phyloP scores from a whole-genome alignment of 2,329 filamentous ascomycete genomes.

The Elsinoe australis region DNA sequence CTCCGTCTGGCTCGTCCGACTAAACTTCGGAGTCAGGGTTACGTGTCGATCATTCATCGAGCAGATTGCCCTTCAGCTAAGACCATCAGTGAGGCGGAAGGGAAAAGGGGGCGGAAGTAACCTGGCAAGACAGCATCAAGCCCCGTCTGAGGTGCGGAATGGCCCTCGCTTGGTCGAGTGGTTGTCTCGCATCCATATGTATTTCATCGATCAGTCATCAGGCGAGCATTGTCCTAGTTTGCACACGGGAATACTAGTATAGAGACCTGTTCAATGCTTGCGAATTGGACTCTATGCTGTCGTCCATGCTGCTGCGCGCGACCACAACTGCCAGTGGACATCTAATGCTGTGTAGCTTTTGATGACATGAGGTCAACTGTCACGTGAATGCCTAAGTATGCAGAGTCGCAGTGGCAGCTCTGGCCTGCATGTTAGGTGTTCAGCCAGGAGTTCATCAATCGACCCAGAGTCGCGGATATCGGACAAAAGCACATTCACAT shows the following conservation, averaged over 20 bases:
- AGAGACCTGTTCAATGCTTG: too few species aligned
- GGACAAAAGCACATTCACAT: neutral
- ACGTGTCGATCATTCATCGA: conserved; percentile 1
- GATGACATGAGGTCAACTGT: conserved; percentile 1
- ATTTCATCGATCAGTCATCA: too few species aligned
- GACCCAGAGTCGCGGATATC: conserved; percentile 12
- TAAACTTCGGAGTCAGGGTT: conserved; percentile 11
- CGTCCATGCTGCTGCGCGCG: too few species aligned
- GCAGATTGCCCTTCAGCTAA: neutral
- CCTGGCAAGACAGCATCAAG: neutral
- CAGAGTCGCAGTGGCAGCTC: neutral
- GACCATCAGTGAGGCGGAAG: neutral
- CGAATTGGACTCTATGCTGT: too few species aligned
- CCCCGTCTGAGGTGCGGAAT: neutral
- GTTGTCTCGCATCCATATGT: too few species aligned
- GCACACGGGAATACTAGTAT: too few species aligned
- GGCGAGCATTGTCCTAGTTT: too few species aligned
- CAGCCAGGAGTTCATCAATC: conserved; percentile 6
- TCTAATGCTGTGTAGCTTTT: too few species aligned
- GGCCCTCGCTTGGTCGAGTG: neutral
- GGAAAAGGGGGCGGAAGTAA: neutral
- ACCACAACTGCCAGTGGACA: too few species aligned
- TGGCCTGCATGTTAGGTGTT: conserved; percentile 8
- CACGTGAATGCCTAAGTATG: conserved; percentile 3
- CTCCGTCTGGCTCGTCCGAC: neutral